These are phyloP conservation scores for Coemansia sp. DNA, from an alignment of 192 early-diverging fungal species.

Conservation along the genomic window DNA sequence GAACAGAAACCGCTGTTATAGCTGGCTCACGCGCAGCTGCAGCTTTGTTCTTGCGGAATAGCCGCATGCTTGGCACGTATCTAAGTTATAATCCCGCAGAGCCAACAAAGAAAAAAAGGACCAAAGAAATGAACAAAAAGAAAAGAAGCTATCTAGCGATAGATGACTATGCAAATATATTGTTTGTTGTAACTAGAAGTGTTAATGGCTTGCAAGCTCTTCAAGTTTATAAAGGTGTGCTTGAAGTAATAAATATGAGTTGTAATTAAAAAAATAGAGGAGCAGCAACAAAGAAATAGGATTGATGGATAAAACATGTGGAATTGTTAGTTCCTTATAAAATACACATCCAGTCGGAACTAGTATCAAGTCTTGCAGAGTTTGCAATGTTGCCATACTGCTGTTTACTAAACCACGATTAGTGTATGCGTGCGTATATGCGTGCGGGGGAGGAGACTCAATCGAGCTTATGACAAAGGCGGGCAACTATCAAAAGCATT, in stretches of 20 bases:
- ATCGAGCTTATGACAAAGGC: neutral
- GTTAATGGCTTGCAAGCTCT: too few relatives aligned
- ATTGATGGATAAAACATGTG: neutral
- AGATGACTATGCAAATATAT: slow-evolving; percentile 1
- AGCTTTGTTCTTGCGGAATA: slow-evolving; percentile 48
- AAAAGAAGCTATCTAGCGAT: neutral
- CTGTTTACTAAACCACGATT: neutral
- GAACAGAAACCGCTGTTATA: neutral
- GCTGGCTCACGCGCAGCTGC: slow-evolving; percentile 5
- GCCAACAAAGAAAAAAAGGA: too few relatives aligned
- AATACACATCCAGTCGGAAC: neutral
- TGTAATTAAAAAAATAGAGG: neutral
- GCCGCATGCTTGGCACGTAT: slow-evolving; percentile 20
- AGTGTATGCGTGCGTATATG: neutral
- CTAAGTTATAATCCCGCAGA: neutral
- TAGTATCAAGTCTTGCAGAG: neutral
- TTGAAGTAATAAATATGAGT: neutral
- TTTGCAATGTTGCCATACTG: neutral
- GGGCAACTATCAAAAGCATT: neutral
- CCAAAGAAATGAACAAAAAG: neutral
- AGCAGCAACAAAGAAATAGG: slow-evolving; percentile 4
- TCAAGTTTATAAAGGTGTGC: too few relatives aligned
- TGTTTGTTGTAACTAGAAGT: too few relatives aligned
- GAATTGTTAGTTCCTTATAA: slow-evolving; percentile 12
- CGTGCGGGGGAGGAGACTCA: neutral